These are phyloP conservation scores for Penicillium dipodomyicola DNA, from an alignment of 495 filamentous ascomycete species.

Conservation along the genomic window DNA sequence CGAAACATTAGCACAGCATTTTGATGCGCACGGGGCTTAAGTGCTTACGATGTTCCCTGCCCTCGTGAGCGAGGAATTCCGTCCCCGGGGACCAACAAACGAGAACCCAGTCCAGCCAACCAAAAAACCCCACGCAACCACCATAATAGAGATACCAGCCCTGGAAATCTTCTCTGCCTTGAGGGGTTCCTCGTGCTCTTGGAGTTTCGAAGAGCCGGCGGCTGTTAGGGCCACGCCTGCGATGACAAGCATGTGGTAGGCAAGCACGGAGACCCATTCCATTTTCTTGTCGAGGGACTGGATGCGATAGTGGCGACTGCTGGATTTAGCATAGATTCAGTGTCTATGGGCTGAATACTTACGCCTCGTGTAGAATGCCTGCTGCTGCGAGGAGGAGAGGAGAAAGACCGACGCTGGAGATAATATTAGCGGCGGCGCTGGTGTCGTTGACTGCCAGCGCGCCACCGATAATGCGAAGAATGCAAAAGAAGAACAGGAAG, in stretches of 20 bases:
- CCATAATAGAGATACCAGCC: slow-evolving; percentile 11
- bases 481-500: slow-evolving; percentile 39
- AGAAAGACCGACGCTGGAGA: slow-evolving; percentile 43
- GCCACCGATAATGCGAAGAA: slow-evolving; percentile 34
- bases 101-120: not conserved
- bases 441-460: slow-evolving; percentile 30
- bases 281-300: not conserved
- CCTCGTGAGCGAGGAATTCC: not conserved
- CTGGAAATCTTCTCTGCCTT: slow-evolving; percentile 5
- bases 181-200: not conserved
- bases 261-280: not conserved
- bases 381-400: slow-evolving; percentile 39
- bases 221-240: slow-evolving; percentile 10
- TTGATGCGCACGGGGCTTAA: not conserved
- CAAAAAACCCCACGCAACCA: slow-evolving; percentile 2
- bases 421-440: slow-evolving; percentile 30
- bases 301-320: slow-evolving; percentile 1
- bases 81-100: not conserved
- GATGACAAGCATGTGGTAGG: slow-evolving; percentile 10
- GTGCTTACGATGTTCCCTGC: not conserved
- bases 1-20: not conserved
- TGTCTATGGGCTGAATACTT: slow-evolving; percentile 12
- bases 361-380: slow-evolving; percentile 45
- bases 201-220: slow-evolving; percentile 9
- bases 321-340: not conserved